phyloP scores from a whole-genome alignment of 2,329 filamentous ascomycete genomes.

The Chaetothyriales sp. region DNA sequence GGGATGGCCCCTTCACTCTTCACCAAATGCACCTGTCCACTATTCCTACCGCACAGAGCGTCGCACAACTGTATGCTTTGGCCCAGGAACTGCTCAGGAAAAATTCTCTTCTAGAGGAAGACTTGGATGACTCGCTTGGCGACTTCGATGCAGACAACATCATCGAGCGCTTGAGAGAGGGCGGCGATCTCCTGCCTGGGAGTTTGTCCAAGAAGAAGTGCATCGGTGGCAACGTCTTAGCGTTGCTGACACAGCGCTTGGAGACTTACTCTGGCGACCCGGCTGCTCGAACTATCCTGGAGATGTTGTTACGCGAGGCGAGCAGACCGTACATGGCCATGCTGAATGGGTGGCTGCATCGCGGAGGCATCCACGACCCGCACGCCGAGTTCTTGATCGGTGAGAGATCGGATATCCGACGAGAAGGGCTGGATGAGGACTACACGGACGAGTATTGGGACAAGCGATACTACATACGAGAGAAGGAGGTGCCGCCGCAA shows the following conservation, averaged over 20 bases:
- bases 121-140: slow-evolving; percentile 54
- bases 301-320: slow-evolving; percentile 67
- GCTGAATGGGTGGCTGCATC: slow-evolving; percentile 97
- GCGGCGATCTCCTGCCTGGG: slow-evolving; percentile 63
- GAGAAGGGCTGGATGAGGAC: slow-evolving; percentile 82
- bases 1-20: slow-evolving; percentile 74
- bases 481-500: slow-evolving; percentile 81
- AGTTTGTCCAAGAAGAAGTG: slow-evolving; percentile 82
- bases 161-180: slow-evolving; percentile 73
- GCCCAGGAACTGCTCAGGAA: slow-evolving; percentile 75
- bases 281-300: slow-evolving; percentile 65
- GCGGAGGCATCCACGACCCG: slow-evolving; percentile 85
- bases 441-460: slow-evolving; percentile 99
- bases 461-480: slow-evolving; percentile 84
- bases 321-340: slow-evolving; percentile 94
- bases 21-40: slow-evolving; percentile 88
- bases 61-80: slow-evolving; percentile 75
- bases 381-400: slow-evolving; percentile 90
- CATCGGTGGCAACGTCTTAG: slow-evolving; percentile 91
- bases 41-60: slow-evolving; percentile 76
- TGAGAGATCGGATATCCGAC: slow-evolving; percentile 85
- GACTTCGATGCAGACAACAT: slow-evolving; percentile 82
- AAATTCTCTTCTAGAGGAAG: slow-evolving; percentile 74
- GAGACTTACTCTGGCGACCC: slow-evolving; percentile 90
- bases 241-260: slow-evolving; percentile 67